phyloP scores from a whole-genome alignment of 441 rosid genomes.

The Viola pubescens region DNA sequence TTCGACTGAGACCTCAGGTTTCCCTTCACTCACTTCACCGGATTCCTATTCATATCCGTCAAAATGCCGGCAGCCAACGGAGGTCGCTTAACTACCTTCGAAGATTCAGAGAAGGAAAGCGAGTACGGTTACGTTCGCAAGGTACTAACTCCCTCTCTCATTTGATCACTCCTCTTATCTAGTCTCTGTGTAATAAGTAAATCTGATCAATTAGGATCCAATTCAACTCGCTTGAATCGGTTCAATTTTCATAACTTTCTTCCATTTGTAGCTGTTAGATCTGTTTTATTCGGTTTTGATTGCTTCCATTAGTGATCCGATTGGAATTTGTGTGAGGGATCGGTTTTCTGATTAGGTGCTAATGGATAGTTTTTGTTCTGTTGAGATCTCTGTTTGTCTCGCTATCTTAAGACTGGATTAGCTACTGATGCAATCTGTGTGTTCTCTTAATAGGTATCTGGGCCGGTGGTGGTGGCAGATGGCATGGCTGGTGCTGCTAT shows the following conservation, averaged over 20 bases:
- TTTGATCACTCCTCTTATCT: not conserved
- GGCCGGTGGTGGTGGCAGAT: constrained; percentile 96
- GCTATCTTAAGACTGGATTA: not conserved
- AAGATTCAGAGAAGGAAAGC: constrained; percentile 97
- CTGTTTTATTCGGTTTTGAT: not conserved
- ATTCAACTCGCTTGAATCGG: not conserved
- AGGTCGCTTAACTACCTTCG: constrained; percentile 86
- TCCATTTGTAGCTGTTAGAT: constrained; percentile 1
- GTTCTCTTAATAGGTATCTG: constrained; percentile 63
- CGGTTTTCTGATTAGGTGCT: not conserved
- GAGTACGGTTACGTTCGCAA: constrained; percentile 98
- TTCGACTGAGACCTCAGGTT: not conserved
- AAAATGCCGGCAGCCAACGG: constrained; percentile 89
- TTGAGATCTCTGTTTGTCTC: not conserved
- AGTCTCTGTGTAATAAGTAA: not conserved
- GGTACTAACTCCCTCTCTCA: constrained; percentile 29
- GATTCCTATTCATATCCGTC: not conserved
- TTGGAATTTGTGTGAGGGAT: not conserved
- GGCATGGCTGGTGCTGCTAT: constrained; percentile 99
- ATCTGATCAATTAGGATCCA: too few species aligned
- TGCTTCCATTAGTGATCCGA: not conserved
- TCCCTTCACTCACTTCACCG: not conserved
- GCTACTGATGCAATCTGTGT: not conserved
- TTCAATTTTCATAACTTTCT: constrained; percentile 1
- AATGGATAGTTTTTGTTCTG: not conserved